Evolutionary conservation across 352 stramenopile species (phyloP), one percentile per base, ranked within the genome.

Genomic region (Ophiocytium majus): DNA sequence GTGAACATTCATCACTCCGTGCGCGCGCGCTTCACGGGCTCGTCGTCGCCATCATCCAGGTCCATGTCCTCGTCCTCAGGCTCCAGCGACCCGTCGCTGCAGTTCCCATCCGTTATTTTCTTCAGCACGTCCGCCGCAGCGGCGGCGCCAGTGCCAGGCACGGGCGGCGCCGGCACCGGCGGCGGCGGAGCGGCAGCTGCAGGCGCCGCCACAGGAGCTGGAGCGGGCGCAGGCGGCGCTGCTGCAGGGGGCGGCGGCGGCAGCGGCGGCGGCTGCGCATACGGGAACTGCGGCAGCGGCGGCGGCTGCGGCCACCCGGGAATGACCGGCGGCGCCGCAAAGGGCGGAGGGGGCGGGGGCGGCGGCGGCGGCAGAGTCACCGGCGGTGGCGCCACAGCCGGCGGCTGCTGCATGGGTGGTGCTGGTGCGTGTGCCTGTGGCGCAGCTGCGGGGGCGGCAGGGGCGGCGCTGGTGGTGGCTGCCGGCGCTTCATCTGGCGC

Each of bases 21-120:
- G 5, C 14, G 5, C 35, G 5, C 5, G 32, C 66, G 32, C 35
- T 78, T 78, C 5, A 14, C 43, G 14, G 66, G 66, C 66, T 78
- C 66, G 5, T 43, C 66, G 43, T 57, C 43, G 43, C 43, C 43
- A 43, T 78, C 66, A 14, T 78, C 66, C 66, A 78, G 5, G 32
- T 78, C 66, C 66, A 78, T 78, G 32, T 78, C 66, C 35, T 81
- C 75, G 49, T 81, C 75, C 31, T 81, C 75, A 33, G 75, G 75
- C 5, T 81, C 75, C n/a, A 81, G 75, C 50, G 75, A 81, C 36
- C 75, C 75, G 14, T 81, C 75, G 32, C 19, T 37, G 32, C 10
- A 81, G 32, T 81, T 81, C 1, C 75, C 75, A 17, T 81, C 75
- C 37, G 75, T 81, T 5, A 81, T 81, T 17, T 81, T 81, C 32